Evolutionary conservation across 495 filamentous ascomycete species (phyloP).

Genomic region (Aspergillus saccharolyticus): DNA sequence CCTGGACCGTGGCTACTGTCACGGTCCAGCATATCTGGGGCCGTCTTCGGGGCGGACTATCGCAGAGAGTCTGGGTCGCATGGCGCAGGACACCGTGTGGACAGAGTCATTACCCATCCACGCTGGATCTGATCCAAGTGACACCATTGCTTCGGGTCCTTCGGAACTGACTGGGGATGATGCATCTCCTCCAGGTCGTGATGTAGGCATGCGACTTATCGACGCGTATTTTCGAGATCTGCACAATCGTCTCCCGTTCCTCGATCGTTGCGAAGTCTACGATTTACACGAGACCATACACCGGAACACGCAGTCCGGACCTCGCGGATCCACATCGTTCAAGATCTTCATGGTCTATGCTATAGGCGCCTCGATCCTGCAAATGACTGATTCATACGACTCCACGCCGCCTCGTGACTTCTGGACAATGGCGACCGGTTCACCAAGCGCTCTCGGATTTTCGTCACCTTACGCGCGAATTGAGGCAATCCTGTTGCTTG

Average conservation of each 20-base stretch:
- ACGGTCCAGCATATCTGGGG: conserved; percentile 28
- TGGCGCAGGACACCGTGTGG: conserved; percentile 34
- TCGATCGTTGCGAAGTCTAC: conserved; percentile 32
- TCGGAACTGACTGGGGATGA: conserved; percentile 14
- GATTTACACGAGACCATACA: conserved; percentile 28
- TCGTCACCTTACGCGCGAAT: conserved; percentile 33
- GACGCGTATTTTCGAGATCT: conserved; percentile 37
- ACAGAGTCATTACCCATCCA: conserved; percentile 30
- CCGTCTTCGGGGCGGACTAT: conserved; percentile 35
- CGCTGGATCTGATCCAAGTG: conserved; percentile 14
- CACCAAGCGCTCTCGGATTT: conserved; percentile 27
- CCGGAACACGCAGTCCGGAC: conserved; percentile 14
- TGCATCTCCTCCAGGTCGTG: conserved; percentile 31
- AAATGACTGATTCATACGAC: conserved; percentile 33
- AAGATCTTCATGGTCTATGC: conserved; percentile 44
- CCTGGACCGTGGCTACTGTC: conserved; percentile 21
- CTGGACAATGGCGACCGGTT: conserved; percentile 27
- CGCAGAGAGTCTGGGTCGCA: conserved; percentile 30
- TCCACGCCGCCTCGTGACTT: conserved; percentile 16
- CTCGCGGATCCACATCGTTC: conserved; percentile 33
- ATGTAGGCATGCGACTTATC: conserved; percentile 27
- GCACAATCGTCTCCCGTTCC: conserved; percentile 36
- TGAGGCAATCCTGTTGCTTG: conserved; percentile 38
- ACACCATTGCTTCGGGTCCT: conserved; percentile 7
- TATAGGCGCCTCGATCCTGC: conserved; percentile 33